Base-by-base conservation (phyloP, 192 early-diverging fungal genomes). In the Phycomyces blakesleeanus region DNA sequence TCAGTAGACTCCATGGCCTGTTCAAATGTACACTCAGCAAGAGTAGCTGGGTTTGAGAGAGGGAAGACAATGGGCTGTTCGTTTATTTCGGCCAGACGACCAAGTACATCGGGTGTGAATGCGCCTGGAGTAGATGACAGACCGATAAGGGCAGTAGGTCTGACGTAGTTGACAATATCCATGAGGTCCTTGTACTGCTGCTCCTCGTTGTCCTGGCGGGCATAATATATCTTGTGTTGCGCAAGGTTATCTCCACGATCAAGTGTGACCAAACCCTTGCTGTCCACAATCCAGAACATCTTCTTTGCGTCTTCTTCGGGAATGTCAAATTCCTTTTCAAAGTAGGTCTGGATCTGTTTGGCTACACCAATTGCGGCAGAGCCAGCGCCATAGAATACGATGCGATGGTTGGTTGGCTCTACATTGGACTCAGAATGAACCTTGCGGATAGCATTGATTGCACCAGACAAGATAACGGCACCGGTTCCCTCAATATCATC, bases 401-500 rank as follows among this genome's bases (percentile, higher is more conserved):
- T 86, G 64, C 90, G 86, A 73, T 96, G 94, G 42, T 93, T 75
- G 20, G 70, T 58, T 27, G 92, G 80, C 2, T 77, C 80, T 41
- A 95, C 80, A 12, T 80, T 78, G 9, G 85, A 82, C 8, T 85
- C 76, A 9, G 63, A 59, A 41, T 73, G 44, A 16, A 78, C 79
- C 22, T 80, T 80, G 53, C 81, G 65, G 47, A 96, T 79, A 14
- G 93, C 93, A 59, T 92, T 92, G 73, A 95, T 95, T 61, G 95
- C 89, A 41, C 93, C 96, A 49, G 90, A 87, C 16, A 96, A 83
- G 67, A 97, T 90, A 15, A 97, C 94, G 59, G 92, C 94, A 53
- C 96, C 96, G n/a, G 93, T 95, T 38, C 93, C 91, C 67, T 93
- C 91, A 57, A 95, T 93, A 66, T 95, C 93, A 63, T 98, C 96